Evolutionary conservation across 2,329 filamentous ascomycete species (phyloP).

Genomic region (Curvularia sp.): DNA sequence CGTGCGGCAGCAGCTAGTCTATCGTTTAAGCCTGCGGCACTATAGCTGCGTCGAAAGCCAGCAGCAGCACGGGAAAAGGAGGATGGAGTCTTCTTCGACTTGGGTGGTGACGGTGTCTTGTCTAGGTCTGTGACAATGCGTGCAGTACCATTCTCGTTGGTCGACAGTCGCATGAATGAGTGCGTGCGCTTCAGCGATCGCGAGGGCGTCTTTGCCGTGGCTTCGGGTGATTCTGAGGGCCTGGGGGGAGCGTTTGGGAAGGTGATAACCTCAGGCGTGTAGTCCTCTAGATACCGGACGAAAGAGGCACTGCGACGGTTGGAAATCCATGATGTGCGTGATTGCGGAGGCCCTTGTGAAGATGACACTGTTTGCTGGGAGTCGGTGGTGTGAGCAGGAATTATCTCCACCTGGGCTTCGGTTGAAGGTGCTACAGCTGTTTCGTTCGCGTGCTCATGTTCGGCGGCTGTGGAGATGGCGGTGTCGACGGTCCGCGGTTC

Average conservation of each 20-base stretch:
- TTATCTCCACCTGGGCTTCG: conserved; percentile 34
- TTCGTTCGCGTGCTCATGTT: conserved; percentile 31
- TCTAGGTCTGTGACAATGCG: conserved; percentile 76
- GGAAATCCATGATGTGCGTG: conserved; percentile 53
- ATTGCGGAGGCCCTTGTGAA: conserved; percentile 42
- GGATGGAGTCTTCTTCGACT: conserved; percentile 59
- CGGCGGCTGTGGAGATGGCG: conserved; percentile 15
- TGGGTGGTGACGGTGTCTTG: conserved; percentile 71
- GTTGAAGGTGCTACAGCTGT: conserved; percentile 31
- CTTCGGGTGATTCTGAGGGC: conserved; percentile 53
- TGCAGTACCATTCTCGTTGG: conserved; percentile 90
- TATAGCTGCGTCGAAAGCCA: conserved; percentile 73
- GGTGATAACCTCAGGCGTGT: conserved; percentile 40
- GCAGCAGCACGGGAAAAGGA: conserved; percentile 51
- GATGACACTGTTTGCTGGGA: conserved; percentile 43
- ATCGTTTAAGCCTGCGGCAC: conserved; percentile 61
- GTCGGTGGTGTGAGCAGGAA: conserved; percentile 37
- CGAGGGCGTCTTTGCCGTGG: conserved; percentile 53
- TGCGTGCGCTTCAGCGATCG: conserved; percentile 50
- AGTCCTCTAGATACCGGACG: conserved; percentile 45
- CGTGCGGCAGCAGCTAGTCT: conserved; percentile 39
- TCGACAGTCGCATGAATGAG: conserved; percentile 75
- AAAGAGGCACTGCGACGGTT: conserved; percentile 57
- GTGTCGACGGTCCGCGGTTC: conserved; percentile 23
- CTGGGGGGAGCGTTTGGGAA: conserved; percentile 37